phyloP scores from a whole-genome alignment of 768 basidiomycete species.

The Auriscalpium microsporum region DNA sequence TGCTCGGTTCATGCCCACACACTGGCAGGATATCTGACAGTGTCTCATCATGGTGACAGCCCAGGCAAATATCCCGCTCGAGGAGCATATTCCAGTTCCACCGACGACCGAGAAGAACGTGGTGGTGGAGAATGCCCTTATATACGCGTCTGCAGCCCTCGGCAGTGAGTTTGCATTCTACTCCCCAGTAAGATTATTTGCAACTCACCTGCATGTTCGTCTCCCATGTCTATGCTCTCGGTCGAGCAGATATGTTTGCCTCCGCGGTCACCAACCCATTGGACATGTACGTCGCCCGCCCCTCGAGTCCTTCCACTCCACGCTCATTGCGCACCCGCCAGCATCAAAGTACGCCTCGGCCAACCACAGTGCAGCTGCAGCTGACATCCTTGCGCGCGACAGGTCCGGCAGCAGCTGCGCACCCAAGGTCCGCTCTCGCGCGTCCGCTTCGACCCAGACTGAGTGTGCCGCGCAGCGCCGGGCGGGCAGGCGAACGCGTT shows the following conservation, averaged over 20 bases:
- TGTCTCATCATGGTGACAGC: too few species aligned
- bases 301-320: neutral
- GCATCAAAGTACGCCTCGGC: constrained; percentile 19
- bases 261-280: constrained; percentile 28
- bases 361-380: neutral
- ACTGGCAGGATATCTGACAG: too few species aligned
- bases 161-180: constrained; percentile 1
- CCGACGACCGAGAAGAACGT: neutral
- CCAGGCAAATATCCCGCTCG: too few species aligned
- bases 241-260: constrained; percentile 24
- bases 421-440: constrained; percentile 18
- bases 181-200: neutral
- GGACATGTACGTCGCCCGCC: constrained; percentile 21
- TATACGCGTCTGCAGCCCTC: constrained; percentile 3
- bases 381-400: neutral
- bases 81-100: neutral
- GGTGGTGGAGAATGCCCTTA: constrained; percentile 6
- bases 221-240: neutral
- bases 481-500: constrained; percentile 23
- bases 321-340: constrained; percentile 1
- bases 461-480: constrained; percentile 14
- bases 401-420: constrained; percentile 28
- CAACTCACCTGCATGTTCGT: too few species aligned
- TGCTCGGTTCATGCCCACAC: too few species aligned
- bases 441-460: neutral